Base-by-base conservation (phyloP, 2,329 filamentous ascomycete species). In the Monosporascus sp. region DNA sequence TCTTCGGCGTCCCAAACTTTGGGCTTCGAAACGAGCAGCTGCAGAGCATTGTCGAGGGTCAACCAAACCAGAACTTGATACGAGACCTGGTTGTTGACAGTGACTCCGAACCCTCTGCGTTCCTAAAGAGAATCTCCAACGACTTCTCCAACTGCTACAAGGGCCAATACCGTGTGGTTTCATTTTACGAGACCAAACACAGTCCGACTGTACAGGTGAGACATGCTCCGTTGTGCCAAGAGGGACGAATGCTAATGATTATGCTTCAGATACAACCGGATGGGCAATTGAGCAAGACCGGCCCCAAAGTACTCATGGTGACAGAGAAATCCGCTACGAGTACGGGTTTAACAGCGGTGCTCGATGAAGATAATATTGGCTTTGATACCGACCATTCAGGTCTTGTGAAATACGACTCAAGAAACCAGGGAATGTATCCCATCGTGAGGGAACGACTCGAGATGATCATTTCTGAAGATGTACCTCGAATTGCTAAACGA, bases 1-100 rank as follows among this genome's bases (percentile, higher is more conserved):
- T 68, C 31, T 68, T 68, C 41, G 64, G 64, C 14, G 62, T 68
- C 7, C 65, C 64, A 7, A 65, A 69, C 11, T 58, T 59, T 24
- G 63, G 65, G 2, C 49, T 65, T 16, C 51, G 58, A 31, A 59
- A 64, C 37, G 26, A 57, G 3, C 56, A 58, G 27, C 48, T 67
- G 19, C 38, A 37, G 14, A 57, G 48, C 24, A 38, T 67, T 19
- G 60, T 65, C 0, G 48, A 52, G 19, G 60, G 60, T 4, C 57
- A 63, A 37, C 63, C 64, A 1, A 66, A 65, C n/a, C 50, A 62
- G 41, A 40, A 43, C 1, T 49, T 65, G 16, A 60, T 66, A 9
- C n/a, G 37, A 7, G 50, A 58, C 37, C 50, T 65, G 1, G 17
- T 60, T 5, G 58, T 63, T 7, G 60, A 62, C 20, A 46, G 51